Evolutionary conservation across 192 early-diverging fungal genomes (phyloP), one percentile per base, ranked within the genome.

Genomic region (Spinellus fusiger): DNA sequence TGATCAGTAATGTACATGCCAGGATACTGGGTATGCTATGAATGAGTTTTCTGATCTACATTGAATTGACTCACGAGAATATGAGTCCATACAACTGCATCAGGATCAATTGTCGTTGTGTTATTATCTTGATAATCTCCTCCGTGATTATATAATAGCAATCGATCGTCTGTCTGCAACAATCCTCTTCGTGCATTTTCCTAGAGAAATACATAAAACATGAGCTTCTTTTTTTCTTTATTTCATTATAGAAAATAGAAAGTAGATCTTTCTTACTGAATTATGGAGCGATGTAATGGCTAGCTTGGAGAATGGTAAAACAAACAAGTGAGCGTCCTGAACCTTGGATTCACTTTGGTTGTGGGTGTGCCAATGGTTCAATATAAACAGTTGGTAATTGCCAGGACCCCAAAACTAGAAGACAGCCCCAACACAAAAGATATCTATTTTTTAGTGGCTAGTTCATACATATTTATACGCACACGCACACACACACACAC

Each of bases 391-490:
- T 56, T 88, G 84, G 70, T 76, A 76, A 40, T 75, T 78, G 34
- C 84, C 86, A 3, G 80, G 61, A 13, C 82, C 84, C 91, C 91
- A 93, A 58, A 86, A 91, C 86, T 89, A 61, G 8, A 34, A 23
- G 20, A 10, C n/a, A 52, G 0, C 23, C 23, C n/a, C n/a, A n/a
- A n/a, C n/a, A n/a, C n/a, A n/a, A n/a, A 52, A 2, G 28, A 6
- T 31, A 4, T 47, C 25, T 0, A 34, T 31, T 38, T 18, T 26
- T 56, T 38, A 23, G 26, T 50, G 3, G 25, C 6, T n/a, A 29
- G 29, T 7, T 9, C 27, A 15, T 40, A 38, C 23, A 35, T 5
- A 25, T 8, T 34, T 18, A 29, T 15, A 22, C 51, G 57, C 33
- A 26, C 33, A 23, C 26, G n/a, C 23, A 31, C 6, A 51, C n/a